Conservation (phyloP, 345 rosid species). For the Camelina laxa region DNA sequence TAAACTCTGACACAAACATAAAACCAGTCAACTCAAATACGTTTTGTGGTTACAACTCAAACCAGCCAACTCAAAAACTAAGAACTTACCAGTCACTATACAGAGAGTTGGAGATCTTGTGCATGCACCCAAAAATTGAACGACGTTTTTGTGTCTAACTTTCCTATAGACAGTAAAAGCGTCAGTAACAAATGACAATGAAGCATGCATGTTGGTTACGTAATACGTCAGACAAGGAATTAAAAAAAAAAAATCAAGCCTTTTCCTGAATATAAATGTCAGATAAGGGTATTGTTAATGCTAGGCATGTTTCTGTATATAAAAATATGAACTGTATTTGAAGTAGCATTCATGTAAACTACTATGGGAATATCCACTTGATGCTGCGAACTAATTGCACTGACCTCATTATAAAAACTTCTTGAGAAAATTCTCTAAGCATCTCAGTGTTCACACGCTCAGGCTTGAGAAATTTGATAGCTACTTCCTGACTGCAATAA, state of each 20-base stretch:
- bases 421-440: constrained; percentile 89
- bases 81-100: constrained; percentile 83
- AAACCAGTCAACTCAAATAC: constrained; percentile 18
- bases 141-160: constrained; percentile 89
- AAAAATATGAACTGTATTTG: neutral
- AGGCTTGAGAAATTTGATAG: constrained; percentile 86
- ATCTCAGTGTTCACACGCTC: constrained; percentile 74
- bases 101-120: constrained; percentile 82
- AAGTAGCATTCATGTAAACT: neutral
- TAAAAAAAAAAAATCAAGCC: constrained; percentile 9
- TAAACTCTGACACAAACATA: constrained; percentile 68
- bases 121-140: constrained; percentile 96
- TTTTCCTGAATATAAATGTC: neutral
- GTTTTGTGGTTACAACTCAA: constrained; percentile 1
- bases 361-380: constrained; percentile 1
- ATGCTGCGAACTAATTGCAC: constrained; percentile 33
- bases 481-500: constrained; percentile 95
- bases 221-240: neutral
- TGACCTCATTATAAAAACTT: constrained; percentile 95
- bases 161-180: constrained; percentile 59
- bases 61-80: neutral
- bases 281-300: neutral
- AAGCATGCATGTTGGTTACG: constrained; percentile 29
- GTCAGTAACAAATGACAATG: constrained; percentile 9
- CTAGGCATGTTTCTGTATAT: constrained; percentile 12